phyloP scores from a whole-genome alignment of 108 stramenopile species.

The Epipyxis sp. region DNA sequence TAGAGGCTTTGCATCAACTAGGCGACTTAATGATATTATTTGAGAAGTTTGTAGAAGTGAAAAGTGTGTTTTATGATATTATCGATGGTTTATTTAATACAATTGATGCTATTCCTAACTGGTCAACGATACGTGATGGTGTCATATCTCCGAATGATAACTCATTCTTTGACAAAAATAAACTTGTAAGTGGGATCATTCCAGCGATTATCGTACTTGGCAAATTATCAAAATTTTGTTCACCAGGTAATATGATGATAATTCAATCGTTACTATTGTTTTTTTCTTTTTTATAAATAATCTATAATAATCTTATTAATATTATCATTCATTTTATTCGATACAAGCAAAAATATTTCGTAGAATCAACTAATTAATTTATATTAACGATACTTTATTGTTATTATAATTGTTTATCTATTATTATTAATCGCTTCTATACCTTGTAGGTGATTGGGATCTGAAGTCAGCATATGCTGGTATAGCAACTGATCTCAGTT shows the following conservation, averaged over 20 bases:
- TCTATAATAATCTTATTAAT: no score
- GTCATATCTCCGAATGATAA: neutral
- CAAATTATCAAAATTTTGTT: neutral
- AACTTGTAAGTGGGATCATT: no score
- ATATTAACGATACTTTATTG: no score
- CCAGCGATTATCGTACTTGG: slow-evolving; percentile 10
- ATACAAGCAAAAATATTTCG: no score
- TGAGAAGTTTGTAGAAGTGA: neutral
- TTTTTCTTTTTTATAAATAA: no score
- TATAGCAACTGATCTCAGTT: neutral
- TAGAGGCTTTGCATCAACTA: neutral
- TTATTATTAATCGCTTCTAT: no score
- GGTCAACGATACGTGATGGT: neutral
- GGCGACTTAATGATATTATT: neutral
- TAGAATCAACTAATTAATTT: no score
- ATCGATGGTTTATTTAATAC: slow-evolving; percentile 14
- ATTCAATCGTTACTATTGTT: no score
- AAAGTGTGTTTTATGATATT: neutral
- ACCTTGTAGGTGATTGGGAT: slow-evolving; percentile 16
- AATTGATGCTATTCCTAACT: neutral
- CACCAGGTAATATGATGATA: no score
- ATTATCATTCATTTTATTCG: no score
- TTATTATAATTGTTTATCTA: no score
- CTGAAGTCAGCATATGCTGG: neutral
- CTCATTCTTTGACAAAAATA: neutral